These are phyloP conservation scores for Pyrus pyrifolia DNA, from an alignment of 306 rosid genomes.

Conservation along the genomic window DNA sequence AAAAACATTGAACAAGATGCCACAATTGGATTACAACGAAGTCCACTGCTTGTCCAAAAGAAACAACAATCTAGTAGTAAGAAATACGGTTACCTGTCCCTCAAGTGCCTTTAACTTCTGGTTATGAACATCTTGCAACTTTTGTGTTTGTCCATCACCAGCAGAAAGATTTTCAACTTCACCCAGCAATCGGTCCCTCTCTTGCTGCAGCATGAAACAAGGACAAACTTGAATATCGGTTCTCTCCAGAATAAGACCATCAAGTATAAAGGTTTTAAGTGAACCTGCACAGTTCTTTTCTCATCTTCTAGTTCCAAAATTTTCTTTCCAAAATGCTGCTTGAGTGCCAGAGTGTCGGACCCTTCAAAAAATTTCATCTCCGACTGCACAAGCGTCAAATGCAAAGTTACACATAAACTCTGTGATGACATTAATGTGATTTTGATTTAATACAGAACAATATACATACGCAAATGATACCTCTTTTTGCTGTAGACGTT, in stretches of 20 bases:
- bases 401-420: neutral
- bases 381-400: conserved; percentile 41
- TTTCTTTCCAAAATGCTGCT: conserved; percentile 97
- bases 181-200: conserved; percentile 85
- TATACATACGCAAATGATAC: conserved; percentile 18
- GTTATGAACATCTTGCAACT: conserved; percentile 81
- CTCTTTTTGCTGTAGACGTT: conserved; percentile 96
- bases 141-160: conserved; percentile 93
- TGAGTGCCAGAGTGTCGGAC: conserved; percentile 67
- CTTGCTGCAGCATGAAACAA: conserved; percentile 56
- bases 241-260: conserved; percentile 15
- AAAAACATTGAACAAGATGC: conserved; percentile 22
- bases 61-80: neutral
- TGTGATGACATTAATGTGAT: neutral
- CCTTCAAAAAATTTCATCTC: conserved; percentile 94
- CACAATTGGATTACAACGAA: conserved; percentile 12
- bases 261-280: conserved; percentile 19
- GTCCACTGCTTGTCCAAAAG: conserved; percentile 3
- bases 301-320: conserved; percentile 90
- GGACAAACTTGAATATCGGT: conserved; percentile 15
- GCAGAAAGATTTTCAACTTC: conserved; percentile 99
- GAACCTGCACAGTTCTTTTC: conserved; percentile 87
- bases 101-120: conserved; percentile 89
- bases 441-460: conserved; percentile 8
- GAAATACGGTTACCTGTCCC: conserved; percentile 57